Evolutionary conservation across 305 asterid genomes (phyloP).

Genomic region (Solanum aculeatissimum): DNA sequence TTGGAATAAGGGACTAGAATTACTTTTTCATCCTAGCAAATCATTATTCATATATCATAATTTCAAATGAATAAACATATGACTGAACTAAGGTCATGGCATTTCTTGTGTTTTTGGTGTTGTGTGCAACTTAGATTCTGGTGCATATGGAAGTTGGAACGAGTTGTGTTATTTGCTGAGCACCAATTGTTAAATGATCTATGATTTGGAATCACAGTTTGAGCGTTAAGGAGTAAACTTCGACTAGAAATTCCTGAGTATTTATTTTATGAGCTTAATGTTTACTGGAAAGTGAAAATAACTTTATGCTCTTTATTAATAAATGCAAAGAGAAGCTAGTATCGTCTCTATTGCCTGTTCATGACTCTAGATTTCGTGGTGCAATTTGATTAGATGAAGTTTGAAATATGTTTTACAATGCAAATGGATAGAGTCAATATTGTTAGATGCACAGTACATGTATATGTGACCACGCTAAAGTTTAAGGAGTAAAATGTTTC

Average conservation of each 20-base stretch:
- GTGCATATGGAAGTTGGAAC: background rate
- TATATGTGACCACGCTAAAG: background rate
- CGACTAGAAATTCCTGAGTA: background rate
- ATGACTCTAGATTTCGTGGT: background rate
- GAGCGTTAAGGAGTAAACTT: background rate
- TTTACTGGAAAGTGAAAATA: background rate
- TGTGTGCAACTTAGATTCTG: background rate
- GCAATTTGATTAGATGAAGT: background rate
- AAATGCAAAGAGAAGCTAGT: background rate
- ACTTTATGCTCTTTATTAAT: background rate
- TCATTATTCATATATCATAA: background rate
- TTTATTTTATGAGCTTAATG: background rate
- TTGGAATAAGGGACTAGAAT: background rate
- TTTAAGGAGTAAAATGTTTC: background rate
- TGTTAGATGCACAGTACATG: background rate
- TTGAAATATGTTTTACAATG: background rate
- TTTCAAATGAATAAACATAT: background rate
- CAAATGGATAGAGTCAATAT: background rate
- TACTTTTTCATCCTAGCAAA: background rate
- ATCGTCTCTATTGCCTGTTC: background rate
- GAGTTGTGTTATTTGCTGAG: background rate
- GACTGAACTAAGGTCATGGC: background rate
- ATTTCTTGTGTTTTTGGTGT: background rate
- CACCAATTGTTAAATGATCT: background rate
- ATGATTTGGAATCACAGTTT: background rate